These are phyloP conservation scores for Nicotiana paniculata DNA, from an alignment of 257 asterid species.

Conservation along the genomic window DNA sequence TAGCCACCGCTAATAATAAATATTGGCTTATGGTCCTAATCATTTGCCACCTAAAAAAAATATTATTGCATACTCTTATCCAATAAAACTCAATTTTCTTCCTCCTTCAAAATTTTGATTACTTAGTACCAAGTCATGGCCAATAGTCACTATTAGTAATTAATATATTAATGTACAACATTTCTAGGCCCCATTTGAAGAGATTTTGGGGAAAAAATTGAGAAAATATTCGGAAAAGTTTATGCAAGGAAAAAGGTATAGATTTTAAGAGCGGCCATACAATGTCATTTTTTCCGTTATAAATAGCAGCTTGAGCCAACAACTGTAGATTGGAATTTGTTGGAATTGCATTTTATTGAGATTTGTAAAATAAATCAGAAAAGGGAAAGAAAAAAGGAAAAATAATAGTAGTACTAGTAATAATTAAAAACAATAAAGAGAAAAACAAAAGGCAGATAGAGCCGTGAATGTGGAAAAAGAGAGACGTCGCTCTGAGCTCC, in stretches of 20 bases:
- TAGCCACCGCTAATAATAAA: neutral
- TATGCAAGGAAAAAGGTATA: neutral
- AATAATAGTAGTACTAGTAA: neutral
- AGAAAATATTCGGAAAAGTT: neutral
- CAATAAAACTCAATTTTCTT: neutral
- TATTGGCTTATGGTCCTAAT: neutral
- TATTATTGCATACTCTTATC: neutral
- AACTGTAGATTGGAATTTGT: neutral
- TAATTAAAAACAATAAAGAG: conserved; percentile 12
- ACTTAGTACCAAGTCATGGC: neutral
- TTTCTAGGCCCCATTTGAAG: neutral
- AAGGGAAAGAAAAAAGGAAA: no score
- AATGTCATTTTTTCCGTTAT: no score
- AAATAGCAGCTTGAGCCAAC: neutral
- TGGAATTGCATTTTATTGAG: neutral
- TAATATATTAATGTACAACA: neutral
- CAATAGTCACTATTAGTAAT: neutral
- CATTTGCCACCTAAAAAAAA: neutral
- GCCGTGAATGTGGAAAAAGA: neutral
- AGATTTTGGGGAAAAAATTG: no score
- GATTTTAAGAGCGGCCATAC: no score
- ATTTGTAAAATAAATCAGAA: neutral
- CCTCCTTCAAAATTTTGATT: neutral
- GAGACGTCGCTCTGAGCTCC: conserved; percentile 10
- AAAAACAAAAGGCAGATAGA: conserved; percentile 32